Conservation (phyloP, 345 rosid genomes). For the Linum usitatissimum region DNA sequence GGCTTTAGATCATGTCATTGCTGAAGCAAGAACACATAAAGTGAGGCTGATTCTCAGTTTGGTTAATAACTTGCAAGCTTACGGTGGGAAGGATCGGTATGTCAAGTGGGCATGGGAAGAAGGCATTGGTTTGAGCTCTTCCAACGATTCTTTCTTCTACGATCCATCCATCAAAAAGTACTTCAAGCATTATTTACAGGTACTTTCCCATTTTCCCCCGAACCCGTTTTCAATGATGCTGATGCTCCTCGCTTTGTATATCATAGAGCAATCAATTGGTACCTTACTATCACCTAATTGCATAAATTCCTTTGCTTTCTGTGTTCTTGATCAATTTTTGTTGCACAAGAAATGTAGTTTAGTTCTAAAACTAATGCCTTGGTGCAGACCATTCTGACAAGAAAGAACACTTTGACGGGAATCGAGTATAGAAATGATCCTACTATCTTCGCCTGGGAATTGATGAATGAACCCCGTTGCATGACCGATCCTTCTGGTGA, state of each 20-base stretch:
- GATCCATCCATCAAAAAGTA: slow-evolving; percentile 86
- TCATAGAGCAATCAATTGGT: not conserved
- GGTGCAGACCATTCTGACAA: slow-evolving; percentile 59
- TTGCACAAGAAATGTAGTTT: not conserved
- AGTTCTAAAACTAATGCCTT: slow-evolving; percentile 8
- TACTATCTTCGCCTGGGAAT: slow-evolving; percentile 83
- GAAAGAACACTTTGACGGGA: slow-evolving; percentile 84
- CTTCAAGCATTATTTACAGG: slow-evolving; percentile 70
- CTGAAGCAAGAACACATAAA: slow-evolving; percentile 63
- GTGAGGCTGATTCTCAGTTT: slow-evolving; percentile 73
- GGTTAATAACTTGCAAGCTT: slow-evolving; percentile 78
- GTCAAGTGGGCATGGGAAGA: slow-evolving; percentile 99
- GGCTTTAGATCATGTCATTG: slow-evolving; percentile 92
- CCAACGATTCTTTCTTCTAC: slow-evolving; percentile 91
- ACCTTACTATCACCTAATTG: not conserved
- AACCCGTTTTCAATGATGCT: too few relatives aligned
- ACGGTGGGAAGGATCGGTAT: slow-evolving; percentile 92
- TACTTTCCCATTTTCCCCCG: slow-evolving; percentile 9
- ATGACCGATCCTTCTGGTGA: slow-evolving; percentile 83
- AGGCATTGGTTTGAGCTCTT: slow-evolving; percentile 82
- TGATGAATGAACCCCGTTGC: slow-evolving; percentile 95
- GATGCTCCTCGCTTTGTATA: too few relatives aligned
- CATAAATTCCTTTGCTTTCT: not conserved
- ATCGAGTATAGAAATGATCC: slow-evolving; percentile 84
- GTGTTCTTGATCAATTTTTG: not conserved